Conservation (phyloP, 768 basidiomycete species). For the Rhizopogon roseolus region DNA sequence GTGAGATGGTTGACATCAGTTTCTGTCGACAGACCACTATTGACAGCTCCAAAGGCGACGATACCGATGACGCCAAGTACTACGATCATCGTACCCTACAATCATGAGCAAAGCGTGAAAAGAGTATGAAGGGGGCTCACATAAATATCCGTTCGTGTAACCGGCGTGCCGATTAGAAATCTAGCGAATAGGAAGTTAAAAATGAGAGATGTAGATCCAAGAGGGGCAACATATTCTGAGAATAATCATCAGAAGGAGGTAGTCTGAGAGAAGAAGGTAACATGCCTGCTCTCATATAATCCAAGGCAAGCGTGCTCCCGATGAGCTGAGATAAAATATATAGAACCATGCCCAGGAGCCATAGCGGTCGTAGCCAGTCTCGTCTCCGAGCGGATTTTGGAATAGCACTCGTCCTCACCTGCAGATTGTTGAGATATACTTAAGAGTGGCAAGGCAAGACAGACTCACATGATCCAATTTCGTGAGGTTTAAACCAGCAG, state of each 20-base stretch:
- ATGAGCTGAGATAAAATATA: constrained; percentile 90
- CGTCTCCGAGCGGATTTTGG: constrained; percentile 70
- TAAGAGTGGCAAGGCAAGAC: background rate
- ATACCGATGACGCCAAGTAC: constrained; percentile 84
- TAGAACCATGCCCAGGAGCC: constrained; percentile 89
- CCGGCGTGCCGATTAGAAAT: constrained; percentile 81
- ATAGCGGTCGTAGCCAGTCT: constrained; percentile 82
- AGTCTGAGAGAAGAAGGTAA: constrained; percentile 1
- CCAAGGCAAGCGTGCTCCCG: constrained; percentile 81
- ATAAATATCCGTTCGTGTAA: constrained; percentile 79
- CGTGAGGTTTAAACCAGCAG: constrained; percentile 90
- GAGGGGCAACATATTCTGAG: constrained; percentile 90
- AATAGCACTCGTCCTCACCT: constrained; percentile 70
- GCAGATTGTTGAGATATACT: background rate
- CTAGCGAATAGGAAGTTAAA: constrained; percentile 97
- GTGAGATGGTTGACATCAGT: constrained; percentile 75
- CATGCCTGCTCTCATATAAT: constrained; percentile 82
- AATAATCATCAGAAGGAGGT: constrained; percentile 10
- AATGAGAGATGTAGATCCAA: constrained; percentile 89
- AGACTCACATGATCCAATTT: constrained; percentile 84
- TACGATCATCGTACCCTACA: constrained; percentile 76
- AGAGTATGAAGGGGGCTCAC: constrained; percentile 34
- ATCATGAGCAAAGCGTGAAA: background rate
- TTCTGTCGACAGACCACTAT: constrained; percentile 70
- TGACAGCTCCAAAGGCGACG: constrained; percentile 81